phyloP scores from a whole-genome alignment of 495 filamentous ascomycete species.

The Emericellopsis terricola region DNA sequence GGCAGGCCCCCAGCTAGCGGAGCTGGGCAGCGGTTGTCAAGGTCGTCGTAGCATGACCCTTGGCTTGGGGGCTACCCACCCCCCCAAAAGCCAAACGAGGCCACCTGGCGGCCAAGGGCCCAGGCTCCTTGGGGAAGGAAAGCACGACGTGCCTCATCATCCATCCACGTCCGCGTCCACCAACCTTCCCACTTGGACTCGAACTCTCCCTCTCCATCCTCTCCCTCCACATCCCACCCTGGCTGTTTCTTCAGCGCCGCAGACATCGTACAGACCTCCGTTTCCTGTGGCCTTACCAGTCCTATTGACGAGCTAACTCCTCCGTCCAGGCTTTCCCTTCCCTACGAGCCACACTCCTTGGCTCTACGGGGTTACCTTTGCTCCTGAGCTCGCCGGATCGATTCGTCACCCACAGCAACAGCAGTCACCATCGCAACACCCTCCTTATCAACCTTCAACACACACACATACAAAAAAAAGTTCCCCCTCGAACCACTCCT shows the following conservation, averaged over 20 bases:
- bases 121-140: too few species aligned
- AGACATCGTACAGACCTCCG: neutral
- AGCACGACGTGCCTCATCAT: too few species aligned
- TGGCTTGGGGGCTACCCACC: too few species aligned
- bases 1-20: too few species aligned
- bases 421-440: slow-evolving; percentile 4
- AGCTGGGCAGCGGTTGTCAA: too few species aligned
- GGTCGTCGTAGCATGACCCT: too few species aligned
- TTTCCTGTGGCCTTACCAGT: neutral
- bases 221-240: neutral
- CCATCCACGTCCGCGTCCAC: too few species aligned
- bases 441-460: slow-evolving; percentile 4
- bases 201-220: neutral
- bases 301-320: neutral
- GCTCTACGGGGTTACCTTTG: neutral
- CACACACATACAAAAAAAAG: too few species aligned
- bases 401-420: slow-evolving; percentile 8
- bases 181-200: too few species aligned
- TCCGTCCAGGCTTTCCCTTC: neutral
- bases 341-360: neutral
- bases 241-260: neutral
- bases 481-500: too few species aligned
- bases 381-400: neutral
- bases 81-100: too few species aligned
- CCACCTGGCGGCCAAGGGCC: too few species aligned